phyloP scores from a whole-genome alignment of 2,329 filamentous ascomycete species.

The Aureobasidium subglaciale region DNA sequence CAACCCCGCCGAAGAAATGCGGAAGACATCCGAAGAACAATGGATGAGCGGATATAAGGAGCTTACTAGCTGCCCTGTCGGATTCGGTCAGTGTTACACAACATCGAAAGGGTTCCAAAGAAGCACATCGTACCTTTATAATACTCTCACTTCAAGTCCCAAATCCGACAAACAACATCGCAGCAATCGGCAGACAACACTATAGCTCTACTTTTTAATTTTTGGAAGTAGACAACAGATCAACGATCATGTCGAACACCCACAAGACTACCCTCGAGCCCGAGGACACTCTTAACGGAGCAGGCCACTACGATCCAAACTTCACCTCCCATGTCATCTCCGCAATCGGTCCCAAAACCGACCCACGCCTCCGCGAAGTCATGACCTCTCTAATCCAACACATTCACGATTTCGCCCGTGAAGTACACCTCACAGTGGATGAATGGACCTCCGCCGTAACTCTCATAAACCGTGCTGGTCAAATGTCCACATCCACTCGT shows the following conservation, averaged over 20 bases:
- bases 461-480: constrained; percentile 55
- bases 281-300: constrained; percentile 11
- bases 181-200: too few species aligned
- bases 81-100: too few species aligned
- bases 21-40: too few species aligned
- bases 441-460: constrained; percentile 53
- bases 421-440: constrained; percentile 51
- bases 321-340: constrained; percentile 32
- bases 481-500: constrained; percentile 55
- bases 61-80: too few species aligned
- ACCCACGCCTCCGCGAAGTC: constrained; percentile 30
- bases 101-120: too few species aligned
- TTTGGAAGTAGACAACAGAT: too few species aligned
- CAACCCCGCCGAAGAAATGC: too few species aligned
- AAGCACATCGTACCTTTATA: too few species aligned
- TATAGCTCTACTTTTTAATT: too few species aligned
- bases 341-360: constrained; percentile 30
- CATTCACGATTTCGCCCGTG: constrained; percentile 53
- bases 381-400: constrained; percentile 47
- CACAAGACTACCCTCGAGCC: neutral
- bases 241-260: constrained; percentile 3
- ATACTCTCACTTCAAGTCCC: too few species aligned
- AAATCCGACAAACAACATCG: too few species aligned
- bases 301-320: constrained; percentile 22
- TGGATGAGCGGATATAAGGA: too few species aligned